Evolutionary conservation across 2,329 filamentous ascomycete species (phyloP).

Genomic region (Verticillium nonalfalfae): DNA sequence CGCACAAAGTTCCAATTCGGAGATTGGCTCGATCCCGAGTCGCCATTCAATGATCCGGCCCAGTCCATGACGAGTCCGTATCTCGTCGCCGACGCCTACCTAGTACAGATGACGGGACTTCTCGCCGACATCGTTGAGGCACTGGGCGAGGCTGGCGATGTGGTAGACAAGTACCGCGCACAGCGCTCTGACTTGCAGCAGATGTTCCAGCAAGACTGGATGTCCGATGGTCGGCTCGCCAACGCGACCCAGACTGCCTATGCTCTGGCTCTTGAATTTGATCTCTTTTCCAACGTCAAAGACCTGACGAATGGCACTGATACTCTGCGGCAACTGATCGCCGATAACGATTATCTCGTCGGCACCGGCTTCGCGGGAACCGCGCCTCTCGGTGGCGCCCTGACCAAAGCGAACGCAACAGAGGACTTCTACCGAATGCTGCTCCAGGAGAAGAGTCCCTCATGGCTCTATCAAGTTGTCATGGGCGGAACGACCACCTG

Average conservation of each 20-base stretch:
- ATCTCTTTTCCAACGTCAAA: conserved; percentile 18
- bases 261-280: conserved; percentile 28
- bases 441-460: conserved; percentile 33
- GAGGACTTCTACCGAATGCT: conserved; percentile 40
- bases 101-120: conserved; percentile 33
- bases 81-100: conserved; percentile 39
- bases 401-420: conserved; percentile 18
- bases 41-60: conserved; percentile 31
- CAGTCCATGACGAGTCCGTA: conserved; percentile 29
- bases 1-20: conserved; percentile 27
- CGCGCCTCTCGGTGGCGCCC: conserved; percentile 26
- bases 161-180: conserved; percentile 13
- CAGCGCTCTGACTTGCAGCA: conserved; percentile 14
- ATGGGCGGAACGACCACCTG: conserved; percentile 41
- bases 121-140: conserved; percentile 25
- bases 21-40: conserved; percentile 42
- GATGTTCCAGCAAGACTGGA: conserved; percentile 24
- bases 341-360: conserved; percentile 24
- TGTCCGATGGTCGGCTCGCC: conserved; percentile 20
- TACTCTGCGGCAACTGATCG: conserved; percentile 23
- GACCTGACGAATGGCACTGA: conserved; percentile 15
- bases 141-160: conserved; percentile 20
- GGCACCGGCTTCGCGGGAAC: conserved; percentile 39
- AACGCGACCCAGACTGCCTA: conserved; percentile 34
- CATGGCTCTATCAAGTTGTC: conserved; percentile 41